Conservation (phyloP, 2,329 filamentous ascomycete species). For the Xylariaceae sp. region DNA sequence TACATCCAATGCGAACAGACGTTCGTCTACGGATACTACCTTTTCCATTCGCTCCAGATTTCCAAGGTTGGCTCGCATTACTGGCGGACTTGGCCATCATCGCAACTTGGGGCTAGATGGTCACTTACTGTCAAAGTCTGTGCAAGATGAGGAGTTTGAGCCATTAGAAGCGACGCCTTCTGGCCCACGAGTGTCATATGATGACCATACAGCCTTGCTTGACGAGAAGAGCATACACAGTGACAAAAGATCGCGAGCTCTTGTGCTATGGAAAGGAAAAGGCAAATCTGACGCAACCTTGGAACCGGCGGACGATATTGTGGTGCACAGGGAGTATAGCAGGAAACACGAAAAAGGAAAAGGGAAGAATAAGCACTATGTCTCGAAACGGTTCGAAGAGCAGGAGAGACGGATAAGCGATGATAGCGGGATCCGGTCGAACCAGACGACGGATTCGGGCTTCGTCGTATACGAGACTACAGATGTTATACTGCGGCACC, state of each 20-base stretch:
- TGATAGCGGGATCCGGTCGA: conserved; percentile 22
- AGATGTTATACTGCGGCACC: conserved; percentile 28
- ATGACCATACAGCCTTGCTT: conserved; percentile 17
- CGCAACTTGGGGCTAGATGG: conserved; percentile 27
- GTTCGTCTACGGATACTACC: conserved; percentile 3
- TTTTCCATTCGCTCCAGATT: conserved; percentile 14
- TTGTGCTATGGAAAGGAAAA: conserved; percentile 20
- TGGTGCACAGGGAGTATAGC: background rate
- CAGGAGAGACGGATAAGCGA: background rate
- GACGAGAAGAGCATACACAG: conserved; percentile 23
- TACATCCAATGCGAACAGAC: conserved; percentile 1
- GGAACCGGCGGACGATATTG: background rate
- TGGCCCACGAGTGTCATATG: conserved; percentile 4
- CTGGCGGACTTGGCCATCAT: conserved; percentile 12
- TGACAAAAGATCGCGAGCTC: conserved; percentile 18
- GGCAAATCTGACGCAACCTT: conserved; percentile 3
- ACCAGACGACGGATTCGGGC: conserved; percentile 32
- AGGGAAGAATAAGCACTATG: conserved; percentile 11
- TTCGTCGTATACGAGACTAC: conserved; percentile 30
- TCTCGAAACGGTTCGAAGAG: background rate
- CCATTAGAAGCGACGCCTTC: conserved; percentile 2
- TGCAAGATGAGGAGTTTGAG: conserved; percentile 7
- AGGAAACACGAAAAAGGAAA: conserved; percentile 17
- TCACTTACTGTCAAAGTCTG: conserved; percentile 16
- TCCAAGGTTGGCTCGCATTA: conserved; percentile 18